Conservation (phyloP, 768 basidiomycete species). For the Tulasnella sp. region DNA sequence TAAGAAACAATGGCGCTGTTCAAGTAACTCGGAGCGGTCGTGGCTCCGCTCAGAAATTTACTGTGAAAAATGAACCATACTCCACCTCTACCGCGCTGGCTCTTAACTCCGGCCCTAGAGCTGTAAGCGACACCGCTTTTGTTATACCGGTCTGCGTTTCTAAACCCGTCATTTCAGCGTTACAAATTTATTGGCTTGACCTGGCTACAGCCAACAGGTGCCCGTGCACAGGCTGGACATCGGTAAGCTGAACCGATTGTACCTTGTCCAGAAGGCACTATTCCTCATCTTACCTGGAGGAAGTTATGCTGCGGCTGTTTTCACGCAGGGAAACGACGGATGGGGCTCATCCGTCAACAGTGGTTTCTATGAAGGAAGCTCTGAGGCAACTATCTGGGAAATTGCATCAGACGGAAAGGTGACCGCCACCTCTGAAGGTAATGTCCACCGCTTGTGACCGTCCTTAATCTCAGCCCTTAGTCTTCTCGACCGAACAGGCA, state of each 20-base stretch:
- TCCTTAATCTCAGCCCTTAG: too few relatives aligned
- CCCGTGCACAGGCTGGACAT: not conserved
- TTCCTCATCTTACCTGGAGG: not conserved
- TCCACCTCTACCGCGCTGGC: not conserved
- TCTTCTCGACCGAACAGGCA: too few relatives aligned
- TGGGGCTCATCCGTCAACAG: not conserved
- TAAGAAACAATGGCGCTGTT: not conserved
- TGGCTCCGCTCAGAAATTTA: not conserved
- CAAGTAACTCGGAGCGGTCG: not conserved
- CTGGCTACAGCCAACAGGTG: not conserved
- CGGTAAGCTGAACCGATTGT: not conserved
- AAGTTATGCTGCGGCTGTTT: not conserved
- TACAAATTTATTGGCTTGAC: not conserved
- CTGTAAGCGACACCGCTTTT: too few relatives aligned
- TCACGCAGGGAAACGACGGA: not conserved
- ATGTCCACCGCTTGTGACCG: not conserved
- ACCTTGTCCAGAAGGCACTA: not conserved
- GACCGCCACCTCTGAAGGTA: not conserved
- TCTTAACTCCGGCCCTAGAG: not conserved
- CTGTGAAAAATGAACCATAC: not conserved
- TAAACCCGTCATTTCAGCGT: not conserved
- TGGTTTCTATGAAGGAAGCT: not conserved
- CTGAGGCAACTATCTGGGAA: not conserved
- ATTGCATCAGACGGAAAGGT: not conserved
- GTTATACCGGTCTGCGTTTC: not conserved